Evolutionary conservation across 345 rosid genomes (phyloP), one percentile per base, ranked within the genome.

Genomic region (Cardamine occulta): DNA sequence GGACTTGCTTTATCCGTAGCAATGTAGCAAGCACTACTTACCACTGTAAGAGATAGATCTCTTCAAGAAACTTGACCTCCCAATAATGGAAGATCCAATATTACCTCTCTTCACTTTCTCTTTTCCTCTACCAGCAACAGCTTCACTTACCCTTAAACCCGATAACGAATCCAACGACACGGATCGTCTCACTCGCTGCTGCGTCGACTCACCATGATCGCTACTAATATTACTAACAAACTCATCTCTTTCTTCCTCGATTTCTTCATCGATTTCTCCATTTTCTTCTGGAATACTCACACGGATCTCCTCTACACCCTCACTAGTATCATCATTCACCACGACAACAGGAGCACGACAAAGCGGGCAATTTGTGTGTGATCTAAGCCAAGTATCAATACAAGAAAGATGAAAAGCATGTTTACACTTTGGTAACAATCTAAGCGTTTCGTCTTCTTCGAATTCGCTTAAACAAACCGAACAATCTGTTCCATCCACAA

Each of bases 391-490:
- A 9, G 91, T 85, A 53, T 91, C 96, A 15, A 91, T 88, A 73
- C 96, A 91, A 34, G 84, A 68, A 9, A 87, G 21, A 54, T 91
- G 97, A 74, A 91, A 91, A 66, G 93, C 93, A 32, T 91, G 97
- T 72, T 55, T 87, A 62, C 97, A 91, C 78, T 88, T 91, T 5
- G 93, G 97, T 64, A 91, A 48, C 69, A 91, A 65, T 54, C 89
- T 80, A 13, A 91, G 80, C 10, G 79, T 80, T 71, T 88, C 93
- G 2, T 84, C 89, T 68, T 91, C 97, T 54, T 84, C 74, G 56
- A 91, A 91, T 74, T 88, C 97, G 18, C 60, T 85, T 79, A 91
- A 78, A 61, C 97, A 91, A 79, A 91, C 90, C 6, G 97, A 80
- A 76, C 97, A 88, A 11, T 91, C 97, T 0, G 89, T 86, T 68